Evolutionary conservation across 108 stramenopile genomes (phyloP).

Genomic region (Schizochytrium sp.): DNA sequence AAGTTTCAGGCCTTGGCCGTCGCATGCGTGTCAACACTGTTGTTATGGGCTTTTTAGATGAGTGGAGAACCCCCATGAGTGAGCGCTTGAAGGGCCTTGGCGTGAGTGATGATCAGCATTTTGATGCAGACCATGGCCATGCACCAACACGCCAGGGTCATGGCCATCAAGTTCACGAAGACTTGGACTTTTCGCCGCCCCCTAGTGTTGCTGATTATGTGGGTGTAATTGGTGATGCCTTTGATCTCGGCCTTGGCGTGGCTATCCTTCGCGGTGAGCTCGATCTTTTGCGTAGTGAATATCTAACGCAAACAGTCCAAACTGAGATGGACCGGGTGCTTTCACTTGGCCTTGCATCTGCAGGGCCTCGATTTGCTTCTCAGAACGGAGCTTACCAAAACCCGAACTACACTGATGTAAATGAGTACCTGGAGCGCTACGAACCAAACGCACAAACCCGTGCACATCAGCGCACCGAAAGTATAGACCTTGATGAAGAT

Average conservation of each 20-base stretch:
- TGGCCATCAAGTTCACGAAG: not conserved
- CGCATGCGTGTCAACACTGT: constrained; percentile 45
- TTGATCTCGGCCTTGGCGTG: constrained; percentile 55
- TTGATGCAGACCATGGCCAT: not conserved
- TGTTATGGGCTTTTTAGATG: constrained; percentile 31
- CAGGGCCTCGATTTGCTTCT: not conserved
- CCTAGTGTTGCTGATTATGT: constrained; percentile 51
- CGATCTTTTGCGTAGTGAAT: constrained; percentile 50
- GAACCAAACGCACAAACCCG: too few relatives aligned
- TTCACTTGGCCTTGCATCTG: not conserved
- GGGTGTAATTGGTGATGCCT: constrained; percentile 59
- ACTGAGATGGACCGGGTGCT: constrained; percentile 57
- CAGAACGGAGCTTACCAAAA: constrained; percentile 47
- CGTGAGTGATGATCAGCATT: not conserved
- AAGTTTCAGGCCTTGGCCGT: constrained; percentile 51
- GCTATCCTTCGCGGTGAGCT: constrained; percentile 16
- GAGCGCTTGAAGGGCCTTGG: not conserved
- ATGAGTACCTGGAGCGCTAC: not conserved
- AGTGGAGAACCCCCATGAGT: constrained; percentile 15
- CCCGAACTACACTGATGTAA: constrained; percentile 19
- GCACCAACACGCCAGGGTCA: not conserved
- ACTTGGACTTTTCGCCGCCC: constrained; percentile 26
- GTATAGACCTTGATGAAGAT: constrained; percentile 6
- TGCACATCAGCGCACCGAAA: not conserved
- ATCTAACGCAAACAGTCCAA: constrained; percentile 44